A percentile compares a stretch with the other conserved stretches of the same genome.
These are phyloP conservation scores for Ophiostoma piceae DNA, from an alignment of 2,329 filamentous ascomycete species.

Conservation along the genomic window DNA sequence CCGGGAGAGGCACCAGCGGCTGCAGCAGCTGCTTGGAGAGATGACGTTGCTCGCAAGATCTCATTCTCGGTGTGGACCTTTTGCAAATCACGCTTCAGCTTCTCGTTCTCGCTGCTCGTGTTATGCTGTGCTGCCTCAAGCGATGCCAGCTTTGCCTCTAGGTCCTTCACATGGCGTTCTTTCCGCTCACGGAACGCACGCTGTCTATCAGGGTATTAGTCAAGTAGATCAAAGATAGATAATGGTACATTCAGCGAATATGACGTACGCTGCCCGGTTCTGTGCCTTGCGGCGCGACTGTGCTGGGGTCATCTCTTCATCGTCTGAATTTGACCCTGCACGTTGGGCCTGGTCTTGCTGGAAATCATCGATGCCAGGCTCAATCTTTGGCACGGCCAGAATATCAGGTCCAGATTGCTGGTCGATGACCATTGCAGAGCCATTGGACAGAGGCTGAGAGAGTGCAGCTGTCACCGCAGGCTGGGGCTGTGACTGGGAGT, in stretches of 20 bases:
- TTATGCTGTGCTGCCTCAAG: constrained; percentile 70
- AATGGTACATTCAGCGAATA: background rate
- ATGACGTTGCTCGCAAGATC: constrained; percentile 75
- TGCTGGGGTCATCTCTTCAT: constrained; percentile 51
- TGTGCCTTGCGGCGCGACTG: constrained; percentile 57
- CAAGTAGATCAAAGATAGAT: too few species aligned
- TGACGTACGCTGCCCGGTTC: constrained; percentile 56
- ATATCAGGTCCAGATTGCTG: constrained; percentile 32
- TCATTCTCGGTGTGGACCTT: constrained; percentile 87
- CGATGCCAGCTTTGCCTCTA: constrained; percentile 75
- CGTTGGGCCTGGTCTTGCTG: constrained; percentile 31
- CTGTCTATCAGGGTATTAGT: constrained; percentile 54
- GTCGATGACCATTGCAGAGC: constrained; percentile 25
- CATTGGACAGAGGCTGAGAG: background rate
- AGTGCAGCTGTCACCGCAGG: background rate
- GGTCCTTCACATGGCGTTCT: constrained; percentile 82
- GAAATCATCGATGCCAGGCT: constrained; percentile 35
- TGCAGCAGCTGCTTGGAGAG: constrained; percentile 30
- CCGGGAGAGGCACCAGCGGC: constrained; percentile 38
- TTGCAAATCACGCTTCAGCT: constrained; percentile 76
- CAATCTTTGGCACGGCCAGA: constrained; percentile 36
- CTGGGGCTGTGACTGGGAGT: constrained; percentile 26
- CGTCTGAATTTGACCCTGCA: constrained; percentile 50
- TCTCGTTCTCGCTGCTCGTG: constrained; percentile 77
- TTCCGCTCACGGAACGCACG: constrained; percentile 94